Conservation (phyloP, 2,329 filamentous ascomycete species). For the Penicillium sp. region DNA sequence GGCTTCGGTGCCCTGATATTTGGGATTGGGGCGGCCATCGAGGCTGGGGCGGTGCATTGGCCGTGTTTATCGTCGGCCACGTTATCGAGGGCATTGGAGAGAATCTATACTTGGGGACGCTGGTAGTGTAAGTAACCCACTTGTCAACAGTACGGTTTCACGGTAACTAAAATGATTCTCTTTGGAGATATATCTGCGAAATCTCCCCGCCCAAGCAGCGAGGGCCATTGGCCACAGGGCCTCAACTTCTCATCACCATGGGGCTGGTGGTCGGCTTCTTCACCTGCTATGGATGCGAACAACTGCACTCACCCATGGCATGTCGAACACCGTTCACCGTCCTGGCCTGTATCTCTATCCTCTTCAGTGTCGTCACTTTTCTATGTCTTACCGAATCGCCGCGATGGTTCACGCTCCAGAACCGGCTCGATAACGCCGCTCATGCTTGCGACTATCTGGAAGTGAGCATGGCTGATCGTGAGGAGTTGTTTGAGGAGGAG, state of each 20-base stretch:
- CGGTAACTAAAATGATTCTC: too few species aligned
- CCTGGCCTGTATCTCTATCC: constrained; percentile 44
- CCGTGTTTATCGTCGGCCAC: constrained; percentile 58
- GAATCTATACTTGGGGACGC: constrained; percentile 59
- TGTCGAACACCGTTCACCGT: constrained; percentile 61
- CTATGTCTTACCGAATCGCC: constrained; percentile 57
- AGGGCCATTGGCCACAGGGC: constrained; percentile 54
- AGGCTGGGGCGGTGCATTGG: constrained; percentile 52
- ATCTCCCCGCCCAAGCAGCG: constrained; percentile 56
- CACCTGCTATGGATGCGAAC: constrained; percentile 57
- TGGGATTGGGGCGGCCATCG: constrained; percentile 54
- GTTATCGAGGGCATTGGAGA: constrained; percentile 61
- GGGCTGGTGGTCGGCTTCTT: constrained; percentile 61
- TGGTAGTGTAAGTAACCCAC: constrained; percentile 43
- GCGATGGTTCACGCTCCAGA: constrained; percentile 57
- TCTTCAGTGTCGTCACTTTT: constrained; percentile 42
- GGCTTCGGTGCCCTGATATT: constrained; percentile 56
- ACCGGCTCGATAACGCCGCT: constrained; percentile 50
- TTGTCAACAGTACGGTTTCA: too few species aligned
- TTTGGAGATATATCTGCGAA: constrained; percentile 56
- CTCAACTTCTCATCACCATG: constrained; percentile 55
- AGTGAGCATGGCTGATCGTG: constrained; percentile 49
- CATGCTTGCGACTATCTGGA: constrained; percentile 46
- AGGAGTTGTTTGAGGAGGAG: constrained; percentile 48
- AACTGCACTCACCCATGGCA: constrained; percentile 50